Evolutionary conservation across 176 grass and related monocot genomes (phyloP), one percentile per base, ranked within the genome.

Genomic region (Thinopyrum elongatum): DNA sequence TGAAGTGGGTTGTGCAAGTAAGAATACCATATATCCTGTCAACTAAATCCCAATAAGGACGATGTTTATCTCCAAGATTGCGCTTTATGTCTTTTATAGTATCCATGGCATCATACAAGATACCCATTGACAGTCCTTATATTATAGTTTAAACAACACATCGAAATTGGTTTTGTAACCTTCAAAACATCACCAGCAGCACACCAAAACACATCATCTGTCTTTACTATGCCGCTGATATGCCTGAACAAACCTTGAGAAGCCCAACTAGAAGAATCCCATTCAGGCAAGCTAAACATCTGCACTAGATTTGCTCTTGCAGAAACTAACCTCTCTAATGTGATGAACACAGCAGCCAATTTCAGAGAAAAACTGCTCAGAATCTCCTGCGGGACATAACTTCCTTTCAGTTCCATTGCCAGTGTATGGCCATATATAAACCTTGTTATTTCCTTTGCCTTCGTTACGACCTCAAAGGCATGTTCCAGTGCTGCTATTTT

Each of bases 61-160:
- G 69, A 88, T 92, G 86, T 28, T 92, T 72, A 46, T 49, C 46
- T 16, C 78, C 69, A 78, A 98, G 68, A 66, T 88, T 87, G 6
- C 0, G 7, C 49, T 87, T 90, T 62, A 95, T 92, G n/a, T 63
- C 35, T 87, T 98, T 98, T 36, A 91, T 86, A 5, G 4, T 61
- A 85, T 98, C 90, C 73, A 98, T 87, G 36, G 93, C 92, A 57
- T 98, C 91, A 86, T 95, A 94, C 47, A 95, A 80, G 36, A 87
- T 70, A 64, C 91, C 88, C 70, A 98, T 79, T 8, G 88, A 27
- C 81, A 80, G 31, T 66, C 81, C 26, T 92, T 79, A 28, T 1
- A 30, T 79, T 87, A 65, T 51, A 95, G 82, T 49, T 86, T 64
- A 58, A 84, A 47, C 53, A 91, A n/a, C 78, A 95, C 70, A 61